A percentile compares a stretch with the other conserved stretches of the same genome.
phyloP scores from a whole-genome alignment of 768 basidiomycete species.

The Rhodosporidiobolus sp. region DNA sequence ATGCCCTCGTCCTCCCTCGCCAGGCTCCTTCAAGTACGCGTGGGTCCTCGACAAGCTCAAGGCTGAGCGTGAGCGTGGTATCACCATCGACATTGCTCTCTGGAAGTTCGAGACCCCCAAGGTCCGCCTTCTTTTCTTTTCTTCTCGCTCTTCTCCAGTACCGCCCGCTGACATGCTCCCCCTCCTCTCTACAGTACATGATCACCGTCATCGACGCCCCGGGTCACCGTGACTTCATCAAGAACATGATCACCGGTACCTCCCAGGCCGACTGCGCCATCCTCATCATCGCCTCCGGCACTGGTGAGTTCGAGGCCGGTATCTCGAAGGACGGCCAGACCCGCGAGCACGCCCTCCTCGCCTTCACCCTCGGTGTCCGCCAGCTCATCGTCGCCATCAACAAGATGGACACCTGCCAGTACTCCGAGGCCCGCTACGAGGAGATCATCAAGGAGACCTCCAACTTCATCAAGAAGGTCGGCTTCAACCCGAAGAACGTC shows the following conservation, averaged over 20 bases:
- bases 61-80: constrained; percentile 99
- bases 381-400: constrained; percentile 99
- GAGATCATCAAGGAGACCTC: constrained; percentile 55
- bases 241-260: constrained; percentile 94
- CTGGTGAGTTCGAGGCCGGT: constrained; percentile 99
- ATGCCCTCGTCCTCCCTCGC: constrained; percentile 28
- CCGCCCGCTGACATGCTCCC: constrained; percentile 7
- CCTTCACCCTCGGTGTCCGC: constrained; percentile 95
- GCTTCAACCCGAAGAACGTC: constrained; percentile 98
- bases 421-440: constrained; percentile 99
- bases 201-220: constrained; percentile 89
- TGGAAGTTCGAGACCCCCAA: constrained; percentile 99
- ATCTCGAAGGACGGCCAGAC: constrained; percentile 99
- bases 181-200: constrained; percentile 55
- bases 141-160: neutral
- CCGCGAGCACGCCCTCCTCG: constrained; percentile 98
- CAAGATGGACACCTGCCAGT: constrained; percentile 99
- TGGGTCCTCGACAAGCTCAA: constrained; percentile 99
- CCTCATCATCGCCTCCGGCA: constrained; percentile 98
- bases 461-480: constrained; percentile 64
- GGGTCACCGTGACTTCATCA: constrained; percentile 99
- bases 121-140: constrained; percentile 60
- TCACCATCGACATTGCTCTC: constrained; percentile 99
- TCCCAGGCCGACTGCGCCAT: constrained; percentile 99
- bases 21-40: constrained; percentile 59